Conservation (phyloP, 768 basidiomycete species). For the Pleurotus salmoneostramineus region DNA sequence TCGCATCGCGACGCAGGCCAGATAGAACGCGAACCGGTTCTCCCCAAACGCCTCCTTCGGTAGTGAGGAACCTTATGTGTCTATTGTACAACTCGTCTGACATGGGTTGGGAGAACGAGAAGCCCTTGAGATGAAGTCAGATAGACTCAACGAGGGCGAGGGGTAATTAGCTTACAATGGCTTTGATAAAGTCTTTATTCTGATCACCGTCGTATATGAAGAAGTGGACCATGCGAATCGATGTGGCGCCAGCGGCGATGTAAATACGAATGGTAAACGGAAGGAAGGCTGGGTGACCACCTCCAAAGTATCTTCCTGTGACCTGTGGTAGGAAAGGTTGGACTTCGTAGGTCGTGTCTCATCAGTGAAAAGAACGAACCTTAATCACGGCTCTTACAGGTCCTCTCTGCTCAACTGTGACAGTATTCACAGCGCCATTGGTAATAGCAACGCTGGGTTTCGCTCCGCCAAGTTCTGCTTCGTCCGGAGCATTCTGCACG, state of each 20-base stretch:
- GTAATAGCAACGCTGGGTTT: constrained; percentile 18
- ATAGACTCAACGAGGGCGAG: background rate
- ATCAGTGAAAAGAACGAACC: constrained; percentile 11
- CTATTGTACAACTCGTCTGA: constrained; percentile 29
- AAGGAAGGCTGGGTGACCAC: constrained; percentile 26
- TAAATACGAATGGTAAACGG: constrained; percentile 34
- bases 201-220: constrained; percentile 36
- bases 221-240: constrained; percentile 30
- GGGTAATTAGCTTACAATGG: constrained; percentile 17
- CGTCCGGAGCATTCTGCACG: constrained; percentile 29
- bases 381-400: constrained; percentile 34
- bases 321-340: constrained; percentile 15
- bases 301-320: constrained; percentile 30
- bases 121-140: constrained; percentile 15
- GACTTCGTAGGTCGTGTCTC: background rate
- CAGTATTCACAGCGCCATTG: constrained; percentile 22
- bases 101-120: constrained; percentile 29
- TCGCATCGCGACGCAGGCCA: constrained; percentile 32
- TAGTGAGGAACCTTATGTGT: constrained; percentile 29
- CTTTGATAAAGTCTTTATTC: constrained; percentile 33
- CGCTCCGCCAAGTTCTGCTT: constrained; percentile 23
- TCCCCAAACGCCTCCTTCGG: constrained; percentile 31
- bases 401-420: constrained; percentile 29
- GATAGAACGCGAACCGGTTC: constrained; percentile 32
- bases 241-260: constrained; percentile 26